These are phyloP conservation scores for Botryotinia narcissicola DNA, from an alignment of 2,329 filamentous ascomycete genomes.

Conservation along the genomic window DNA sequence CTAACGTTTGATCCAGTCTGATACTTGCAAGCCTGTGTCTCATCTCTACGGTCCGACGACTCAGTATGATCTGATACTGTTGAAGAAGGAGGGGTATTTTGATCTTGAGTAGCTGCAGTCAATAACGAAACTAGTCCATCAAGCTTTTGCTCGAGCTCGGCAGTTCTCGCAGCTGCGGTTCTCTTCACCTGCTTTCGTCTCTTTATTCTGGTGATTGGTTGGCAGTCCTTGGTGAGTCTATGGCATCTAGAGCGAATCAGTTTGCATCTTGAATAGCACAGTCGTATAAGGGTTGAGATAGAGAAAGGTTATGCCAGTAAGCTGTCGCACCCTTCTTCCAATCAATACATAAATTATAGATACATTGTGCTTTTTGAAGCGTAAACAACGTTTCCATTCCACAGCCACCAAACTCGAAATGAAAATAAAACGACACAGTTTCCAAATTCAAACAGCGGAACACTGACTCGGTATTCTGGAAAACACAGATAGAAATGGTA, in stretches of 20 bases:
- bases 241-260: conserved; percentile 17
- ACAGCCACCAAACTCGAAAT: not conserved
- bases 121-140: conserved; percentile 23
- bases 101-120: not conserved
- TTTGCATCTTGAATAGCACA: not conserved
- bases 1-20: not conserved
- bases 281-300: too few species aligned
- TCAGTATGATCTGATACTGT: not conserved
- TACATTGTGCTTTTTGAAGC: not conserved
- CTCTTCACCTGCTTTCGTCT: conserved; percentile 21
- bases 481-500: not conserved
- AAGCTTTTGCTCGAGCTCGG: conserved; percentile 27
- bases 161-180: conserved; percentile 23
- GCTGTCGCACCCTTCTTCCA: not conserved
- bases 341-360: not conserved
- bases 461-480: not conserved
- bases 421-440: too few species aligned
- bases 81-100: not conserved
- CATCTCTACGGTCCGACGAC: not conserved
- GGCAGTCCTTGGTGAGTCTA: conserved; percentile 24
- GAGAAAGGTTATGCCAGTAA: too few species aligned
- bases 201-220: conserved; percentile 20
- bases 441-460: not conserved
- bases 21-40: not conserved
- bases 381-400: not conserved